Evolutionary conservation across 2,329 filamentous ascomycete genomes (phyloP).

Genomic region (Rhexocercosporidium sp.): DNA sequence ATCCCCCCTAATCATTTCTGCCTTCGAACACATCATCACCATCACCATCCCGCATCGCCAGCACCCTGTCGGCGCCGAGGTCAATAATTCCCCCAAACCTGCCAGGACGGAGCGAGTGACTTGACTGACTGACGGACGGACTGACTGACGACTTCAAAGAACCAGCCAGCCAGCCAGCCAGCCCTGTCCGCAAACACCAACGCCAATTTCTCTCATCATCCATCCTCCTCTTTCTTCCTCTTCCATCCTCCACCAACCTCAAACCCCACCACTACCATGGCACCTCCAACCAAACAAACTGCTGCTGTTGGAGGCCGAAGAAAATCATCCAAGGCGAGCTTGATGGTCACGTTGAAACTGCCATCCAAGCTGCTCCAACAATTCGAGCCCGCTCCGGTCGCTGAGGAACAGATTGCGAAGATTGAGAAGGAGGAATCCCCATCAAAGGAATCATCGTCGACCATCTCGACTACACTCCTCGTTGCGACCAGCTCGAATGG

Average conservation of each 20-base stretch:
- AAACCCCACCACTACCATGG: slow-evolving; percentile 30
- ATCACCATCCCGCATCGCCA: neutral
- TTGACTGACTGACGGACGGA: neutral
- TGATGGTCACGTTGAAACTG: slow-evolving; percentile 56
- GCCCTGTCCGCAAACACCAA: slow-evolving; percentile 3
- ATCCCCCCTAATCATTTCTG: slow-evolving; percentile 1
- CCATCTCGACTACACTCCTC: slow-evolving; percentile 43
- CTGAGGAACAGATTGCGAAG: slow-evolving; percentile 34
- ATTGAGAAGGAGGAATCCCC: slow-evolving; percentile 47
- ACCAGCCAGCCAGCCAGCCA: slow-evolving; percentile 7
- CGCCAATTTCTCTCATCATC: slow-evolving; percentile 13
- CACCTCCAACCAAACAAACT: slow-evolving; percentile 33
- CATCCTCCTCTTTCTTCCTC: slow-evolving; percentile 21
- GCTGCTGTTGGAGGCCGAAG: slow-evolving; percentile 26
- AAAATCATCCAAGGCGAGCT: slow-evolving; percentile 30
- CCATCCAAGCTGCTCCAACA: slow-evolving; percentile 55
- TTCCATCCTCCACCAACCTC: slow-evolving; percentile 10
- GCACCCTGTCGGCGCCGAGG: slow-evolving; percentile 1
- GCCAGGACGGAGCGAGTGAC: neutral
- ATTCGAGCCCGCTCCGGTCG: slow-evolving; percentile 50
- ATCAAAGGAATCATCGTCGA: slow-evolving; percentile 48
- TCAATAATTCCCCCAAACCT: slow-evolving; percentile 1
- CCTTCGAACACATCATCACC: neutral
- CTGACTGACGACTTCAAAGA: slow-evolving; percentile 3
- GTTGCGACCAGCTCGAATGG: slow-evolving; percentile 50